Evolutionary conservation across 352 stramenopile genomes (phyloP).

Genomic region (Globisporangium mamillatum): DNA sequence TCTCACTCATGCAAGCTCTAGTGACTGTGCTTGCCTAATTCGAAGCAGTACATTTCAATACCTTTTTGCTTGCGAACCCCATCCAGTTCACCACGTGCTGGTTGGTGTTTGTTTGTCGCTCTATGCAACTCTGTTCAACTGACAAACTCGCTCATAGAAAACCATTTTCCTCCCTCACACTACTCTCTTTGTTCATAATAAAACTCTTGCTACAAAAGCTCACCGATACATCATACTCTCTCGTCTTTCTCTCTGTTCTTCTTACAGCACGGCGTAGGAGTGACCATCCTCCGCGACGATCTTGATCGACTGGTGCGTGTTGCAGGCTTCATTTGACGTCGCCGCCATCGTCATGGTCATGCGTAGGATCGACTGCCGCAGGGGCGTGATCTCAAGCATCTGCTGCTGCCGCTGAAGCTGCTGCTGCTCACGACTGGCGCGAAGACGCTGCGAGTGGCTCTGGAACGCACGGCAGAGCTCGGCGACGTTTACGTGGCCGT

Average conservation of each 20-base stretch:
- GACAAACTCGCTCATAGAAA: background rate
- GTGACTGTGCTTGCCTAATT: background rate
- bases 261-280: conserved; percentile 19
- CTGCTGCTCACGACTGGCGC: conserved; percentile 12
- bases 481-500: conserved; percentile 18
- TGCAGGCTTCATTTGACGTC: conserved; percentile 14
- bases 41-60: background rate
- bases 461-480: conserved; percentile 19
- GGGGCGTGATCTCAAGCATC: conserved; percentile 9
- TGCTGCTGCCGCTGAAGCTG: conserved; percentile 7
- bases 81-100: background rate
- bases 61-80: background rate
- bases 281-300: conserved; percentile 18
- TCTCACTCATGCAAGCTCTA: too few species aligned
- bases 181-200: background rate
- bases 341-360: conserved; percentile 20
- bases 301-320: conserved; percentile 14
- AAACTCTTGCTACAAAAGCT: background rate
- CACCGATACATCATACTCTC: background rate
- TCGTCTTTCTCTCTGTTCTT: background rate
- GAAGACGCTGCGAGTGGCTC: conserved; percentile 10
- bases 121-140: background rate
- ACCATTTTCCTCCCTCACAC: background rate
- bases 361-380: conserved; percentile 5
- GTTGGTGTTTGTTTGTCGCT: background rate